Conservation (phyloP, 2,329 filamentous ascomycete species). For the Sporothrix brasiliensis region DNA sequence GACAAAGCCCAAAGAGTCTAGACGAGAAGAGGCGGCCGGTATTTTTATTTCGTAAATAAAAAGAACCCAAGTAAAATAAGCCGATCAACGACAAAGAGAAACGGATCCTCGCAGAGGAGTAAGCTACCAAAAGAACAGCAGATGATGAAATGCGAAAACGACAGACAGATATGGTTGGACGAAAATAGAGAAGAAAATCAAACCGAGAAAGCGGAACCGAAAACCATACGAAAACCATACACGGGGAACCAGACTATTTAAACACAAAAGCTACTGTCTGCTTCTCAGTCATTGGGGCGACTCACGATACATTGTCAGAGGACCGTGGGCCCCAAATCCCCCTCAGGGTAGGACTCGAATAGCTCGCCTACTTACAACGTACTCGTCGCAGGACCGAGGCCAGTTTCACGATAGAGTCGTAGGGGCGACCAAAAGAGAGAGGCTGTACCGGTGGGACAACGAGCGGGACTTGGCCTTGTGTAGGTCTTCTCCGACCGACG, state of each 20-base stretch:
- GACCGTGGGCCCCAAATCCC: neutral
- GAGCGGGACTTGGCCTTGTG: neutral
- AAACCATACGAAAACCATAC: conserved; percentile 12
- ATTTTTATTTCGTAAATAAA: neutral
- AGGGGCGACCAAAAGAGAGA: neutral
- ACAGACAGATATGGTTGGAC: conserved; percentile 9
- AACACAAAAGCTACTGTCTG: neutral
- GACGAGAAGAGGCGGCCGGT: neutral
- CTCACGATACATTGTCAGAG: conserved; percentile 13
- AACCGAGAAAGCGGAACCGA: conserved; percentile 16
- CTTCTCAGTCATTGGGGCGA: neutral
- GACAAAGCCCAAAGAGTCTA: neutral
- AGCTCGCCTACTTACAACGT: neutral
- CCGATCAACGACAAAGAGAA: conserved; percentile 34
- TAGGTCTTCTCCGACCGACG: neutral
- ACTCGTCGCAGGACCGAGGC: conserved; percentile 10
- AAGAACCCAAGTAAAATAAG: neutral
- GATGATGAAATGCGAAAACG: neutral
- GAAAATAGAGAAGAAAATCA: neutral
- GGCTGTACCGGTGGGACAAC: conserved; percentile 2
- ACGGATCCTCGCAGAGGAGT: conserved; percentile 26
- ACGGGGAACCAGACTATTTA: neutral
- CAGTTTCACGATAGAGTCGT: conserved; percentile 17
- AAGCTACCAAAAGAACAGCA: neutral
- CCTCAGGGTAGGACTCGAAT: neutral